Conservation (phyloP, 192 early-diverging fungal genomes). For the Backusella tuberculispora region DNA sequence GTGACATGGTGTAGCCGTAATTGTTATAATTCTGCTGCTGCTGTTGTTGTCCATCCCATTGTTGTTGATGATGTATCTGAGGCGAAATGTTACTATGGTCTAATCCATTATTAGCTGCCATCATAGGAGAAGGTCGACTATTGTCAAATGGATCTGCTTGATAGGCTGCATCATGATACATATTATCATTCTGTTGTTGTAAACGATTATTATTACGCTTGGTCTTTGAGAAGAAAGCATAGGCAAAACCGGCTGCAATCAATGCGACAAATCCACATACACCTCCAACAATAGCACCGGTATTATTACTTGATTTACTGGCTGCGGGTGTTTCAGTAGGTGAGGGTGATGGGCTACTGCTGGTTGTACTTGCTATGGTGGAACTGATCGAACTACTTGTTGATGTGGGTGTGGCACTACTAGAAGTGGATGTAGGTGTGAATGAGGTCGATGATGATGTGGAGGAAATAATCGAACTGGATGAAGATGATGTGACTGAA, state of each 20-base stretch:
- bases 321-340: slow-evolving; percentile 8
- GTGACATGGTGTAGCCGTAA: not conserved
- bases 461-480: not conserved
- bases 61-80: not conserved
- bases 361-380: not conserved
- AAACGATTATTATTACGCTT: slow-evolving; percentile 26
- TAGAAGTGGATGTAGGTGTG: slow-evolving; percentile 6
- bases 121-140: not conserved
- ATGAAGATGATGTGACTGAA: not conserved
- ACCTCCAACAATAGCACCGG: slow-evolving; percentile 37
- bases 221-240: slow-evolving; percentile 43
- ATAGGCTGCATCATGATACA: not conserved
- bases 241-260: slow-evolving; percentile 40
- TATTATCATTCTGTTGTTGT: not conserved
- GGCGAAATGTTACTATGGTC: not conserved
- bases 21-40: slow-evolving; percentile 12
- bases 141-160: slow-evolving; percentile 1
- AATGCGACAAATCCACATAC: slow-evolving; percentile 40
- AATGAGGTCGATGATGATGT: not conserved
- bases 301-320: slow-evolving; percentile 21
- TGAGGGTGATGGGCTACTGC: not conserved
- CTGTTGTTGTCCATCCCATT: not conserved
- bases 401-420: not conserved
- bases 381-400: not conserved
- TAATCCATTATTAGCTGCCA: not conserved